Evolutionary conservation across 148 eudicot species (phyloP).

Genomic region (Beta vulgaris): DNA sequence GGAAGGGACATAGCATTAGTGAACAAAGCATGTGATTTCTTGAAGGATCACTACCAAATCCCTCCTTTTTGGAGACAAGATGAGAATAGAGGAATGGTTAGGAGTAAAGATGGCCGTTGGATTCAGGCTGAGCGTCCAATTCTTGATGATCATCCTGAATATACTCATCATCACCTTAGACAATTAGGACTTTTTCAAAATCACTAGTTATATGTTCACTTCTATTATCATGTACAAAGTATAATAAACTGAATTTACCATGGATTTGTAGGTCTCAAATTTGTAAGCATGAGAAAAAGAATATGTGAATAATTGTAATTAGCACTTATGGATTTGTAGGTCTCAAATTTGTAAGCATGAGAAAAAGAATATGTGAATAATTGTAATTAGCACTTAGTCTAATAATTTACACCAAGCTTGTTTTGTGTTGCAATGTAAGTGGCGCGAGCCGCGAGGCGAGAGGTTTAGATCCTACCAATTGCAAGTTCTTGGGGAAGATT

Average conservation of each 20-base stretch:
- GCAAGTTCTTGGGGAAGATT: no score
- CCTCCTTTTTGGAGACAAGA: slow-evolving; percentile 65
- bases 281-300: neutral
- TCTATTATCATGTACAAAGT: neutral
- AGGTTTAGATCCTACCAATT: no score
- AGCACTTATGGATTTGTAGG: neutral
- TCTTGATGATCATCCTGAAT: slow-evolving; percentile 48
- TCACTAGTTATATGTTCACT: neutral
- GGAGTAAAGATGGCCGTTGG: slow-evolving; percentile 52
- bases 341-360: neutral
- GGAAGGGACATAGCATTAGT: slow-evolving; percentile 59
- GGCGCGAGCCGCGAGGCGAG: no score
- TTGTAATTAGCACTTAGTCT: no score
- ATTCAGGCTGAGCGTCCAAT: slow-evolving; percentile 47
- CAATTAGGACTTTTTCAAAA: slow-evolving; percentile 30
- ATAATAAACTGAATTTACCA: neutral
- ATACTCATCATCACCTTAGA: slow-evolving; percentile 38
- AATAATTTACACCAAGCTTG: no score
- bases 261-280: neutral
- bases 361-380: neutral
- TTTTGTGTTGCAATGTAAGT: no score
- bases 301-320: neutral
- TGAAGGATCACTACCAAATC: slow-evolving; percentile 47
- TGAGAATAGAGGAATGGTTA: slow-evolving; percentile 56
- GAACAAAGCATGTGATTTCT: slow-evolving; percentile 58